A percentile compares a stretch with the other conserved stretches of the same genome.
Conservation (phyloP, 345 rosid species). For the Excoecaria agallocha region DNA sequence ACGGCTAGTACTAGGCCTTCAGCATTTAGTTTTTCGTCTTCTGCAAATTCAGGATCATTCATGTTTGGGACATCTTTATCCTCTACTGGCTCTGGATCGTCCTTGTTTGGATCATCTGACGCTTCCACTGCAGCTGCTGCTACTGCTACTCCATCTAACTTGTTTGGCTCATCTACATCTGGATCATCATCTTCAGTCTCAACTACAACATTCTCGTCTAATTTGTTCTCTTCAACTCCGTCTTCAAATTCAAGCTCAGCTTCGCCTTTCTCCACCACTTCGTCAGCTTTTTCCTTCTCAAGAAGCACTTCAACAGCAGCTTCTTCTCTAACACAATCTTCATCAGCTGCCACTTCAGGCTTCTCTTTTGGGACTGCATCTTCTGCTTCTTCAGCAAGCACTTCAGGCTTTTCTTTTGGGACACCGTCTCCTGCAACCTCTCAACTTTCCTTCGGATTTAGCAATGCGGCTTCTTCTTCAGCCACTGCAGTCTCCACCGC, state of each 20-base stretch:
- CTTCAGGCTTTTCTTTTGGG: constrained; percentile 46
- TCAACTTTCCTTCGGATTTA: constrained; percentile 43
- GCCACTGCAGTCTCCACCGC: constrained; percentile 36
- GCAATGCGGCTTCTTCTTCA: constrained; percentile 39
- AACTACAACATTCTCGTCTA: constrained; percentile 17
- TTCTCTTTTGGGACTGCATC: not conserved
- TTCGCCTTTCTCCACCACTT: constrained; percentile 40
- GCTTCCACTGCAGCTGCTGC: constrained; percentile 1
- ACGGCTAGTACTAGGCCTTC: not conserved
- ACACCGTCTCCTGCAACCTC: constrained; percentile 43
- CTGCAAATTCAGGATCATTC: not conserved
- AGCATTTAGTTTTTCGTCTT: not conserved
- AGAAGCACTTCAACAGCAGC: constrained; percentile 36
- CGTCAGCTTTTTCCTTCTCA: constrained; percentile 44
- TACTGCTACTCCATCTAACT: not conserved
- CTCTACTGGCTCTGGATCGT: not conserved
- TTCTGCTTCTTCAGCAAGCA: constrained; percentile 26
- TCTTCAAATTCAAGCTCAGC: constrained; percentile 32
- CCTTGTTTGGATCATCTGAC: constrained; percentile 5
- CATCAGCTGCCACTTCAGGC: constrained; percentile 11
- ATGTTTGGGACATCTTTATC: constrained; percentile 6
- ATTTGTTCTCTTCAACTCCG: constrained; percentile 35
- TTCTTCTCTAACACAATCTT: constrained; percentile 28
- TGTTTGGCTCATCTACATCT: constrained; percentile 23
- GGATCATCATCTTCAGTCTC: constrained; percentile 56